Percentiles rank a stretch among this genome's conserved stretches.
Evolutionary conservation across 768 basidiomycete species (phyloP).

Genomic region (Suillus plorans): DNA sequence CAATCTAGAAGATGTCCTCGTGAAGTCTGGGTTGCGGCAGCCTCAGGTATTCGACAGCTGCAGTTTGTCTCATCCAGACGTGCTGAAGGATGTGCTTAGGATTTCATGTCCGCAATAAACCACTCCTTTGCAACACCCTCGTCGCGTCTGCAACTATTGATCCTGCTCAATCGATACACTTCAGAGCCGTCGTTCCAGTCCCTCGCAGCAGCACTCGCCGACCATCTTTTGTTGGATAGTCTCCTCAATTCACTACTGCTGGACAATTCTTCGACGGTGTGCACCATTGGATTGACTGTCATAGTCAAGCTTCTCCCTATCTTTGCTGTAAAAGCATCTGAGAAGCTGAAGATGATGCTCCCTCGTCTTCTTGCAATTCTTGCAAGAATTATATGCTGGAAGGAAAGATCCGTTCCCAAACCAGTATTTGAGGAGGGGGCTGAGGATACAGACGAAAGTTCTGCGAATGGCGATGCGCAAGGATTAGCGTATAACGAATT

Average conservation of each 20-base stretch:
- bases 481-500: conserved; percentile 25
- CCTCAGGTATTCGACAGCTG: conserved; percentile 51
- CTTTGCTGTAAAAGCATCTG: conserved; percentile 62
- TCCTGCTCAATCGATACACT: conserved; percentile 62
- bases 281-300: conserved; percentile 60
- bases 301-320: conserved; percentile 74
- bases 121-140: conserved; percentile 58
- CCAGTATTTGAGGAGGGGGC: conserved; percentile 40
- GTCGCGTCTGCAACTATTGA: conserved; percentile 67
- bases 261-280: conserved; percentile 73
- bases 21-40: conserved; percentile 59
- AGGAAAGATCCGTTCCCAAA: conserved; percentile 43
- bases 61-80: conserved; percentile 7
- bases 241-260: conserved; percentile 68
- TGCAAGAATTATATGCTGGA: conserved; percentile 76
- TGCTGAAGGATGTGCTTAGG: conserved; percentile 41
- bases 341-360: conserved; percentile 55
- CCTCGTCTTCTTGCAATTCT: conserved; percentile 68
- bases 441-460: conserved; percentile 15
- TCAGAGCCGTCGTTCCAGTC: conserved; percentile 53
- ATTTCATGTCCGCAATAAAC: conserved; percentile 67
- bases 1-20: conserved; percentile 75
- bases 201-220: conserved; percentile 50
- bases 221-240: conserved; percentile 62
- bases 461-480: neutral